Base-by-base conservation (phyloP, 306 rosid species). In the Rosa rugosa region DNA sequence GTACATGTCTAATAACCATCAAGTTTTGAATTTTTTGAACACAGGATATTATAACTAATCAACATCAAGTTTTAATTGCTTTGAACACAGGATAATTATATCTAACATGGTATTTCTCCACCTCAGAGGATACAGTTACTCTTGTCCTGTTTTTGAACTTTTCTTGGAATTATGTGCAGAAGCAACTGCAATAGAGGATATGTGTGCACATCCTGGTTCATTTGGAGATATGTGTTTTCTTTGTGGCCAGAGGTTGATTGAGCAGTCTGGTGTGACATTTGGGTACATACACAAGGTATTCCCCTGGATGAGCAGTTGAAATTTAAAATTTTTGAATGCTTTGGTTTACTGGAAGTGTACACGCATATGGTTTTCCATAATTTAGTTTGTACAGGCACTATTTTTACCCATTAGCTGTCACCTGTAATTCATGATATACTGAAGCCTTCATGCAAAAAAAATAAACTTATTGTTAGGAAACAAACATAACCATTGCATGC, bases 251-350 rank as follows among this genome's bases (percentile, higher is more conserved):
- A 86, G 84, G 83, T 66, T 93, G 85, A 88, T 83, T 68, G 92
- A 77, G 40, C 90, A 91, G 70, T 83, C 92, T 80, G 98, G 97
- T 22, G 93, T 91, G 77, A 87, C 92, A 23, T 86, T 93, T 84
- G 93, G 93, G 44, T 93, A 93, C 84, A 91, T 91, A 82, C 97
- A 90, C 56, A 91, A 91, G 94, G 97, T 95, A 87, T 57, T 44
- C 54, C 54, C 66, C 64, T 73, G 17, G 70, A 83, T 78, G 40
- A 56, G 27, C 75, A 20, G 66, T 60, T 76, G 57, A 73, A 78
- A 68, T 40, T 14, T 34, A 20, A 16, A 18, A 2, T 7, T 66
- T 31, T 18, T 5, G 31, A 27, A 51, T 34, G 64, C 16, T n/a
- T 51, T 51, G n/a, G 46, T 12, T 13, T 45, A 25, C 3, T 6